Base-by-base conservation (phyloP, 345 rosid species). In the Murraya koenigii region DNA sequence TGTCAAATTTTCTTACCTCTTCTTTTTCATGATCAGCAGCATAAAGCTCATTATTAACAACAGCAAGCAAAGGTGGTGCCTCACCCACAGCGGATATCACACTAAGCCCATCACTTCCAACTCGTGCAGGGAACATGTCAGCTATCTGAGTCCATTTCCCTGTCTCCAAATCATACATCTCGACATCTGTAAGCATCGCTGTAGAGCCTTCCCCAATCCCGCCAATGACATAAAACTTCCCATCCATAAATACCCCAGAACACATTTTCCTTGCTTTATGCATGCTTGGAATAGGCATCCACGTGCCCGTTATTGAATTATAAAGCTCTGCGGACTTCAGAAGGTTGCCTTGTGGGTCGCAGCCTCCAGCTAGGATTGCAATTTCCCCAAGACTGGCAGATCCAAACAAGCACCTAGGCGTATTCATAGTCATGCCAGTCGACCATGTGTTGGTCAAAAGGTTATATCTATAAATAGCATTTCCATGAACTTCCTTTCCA, bases 11-110 rank as follows among this genome's bases (percentile, higher is more conserved):
- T 41, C 84, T 82, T 44, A 95, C 87, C 25, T 81, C 92, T 84
- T 74, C 69, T 19, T 69, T 76, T 0, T 87, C 93, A 84, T 88
- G 81, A 78, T 92, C 88, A 52, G 94, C 97, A 14, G 91, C 90
- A 78, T 95, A 95, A 62, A 95, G 86, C 85, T 92, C 88, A 8
- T 91, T 84, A 39, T 88, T 84, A 30, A 89, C 96, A 54, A 92
- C 97, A 1, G 94, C 99, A 47, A 89, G 82, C 47, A 93, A 80
- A 44, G 97, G 98, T 58, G 98, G 98, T 30, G 97, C 95, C 80
- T 84, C 90, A 1, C 86, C 76, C 0, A 86, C 82, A 44, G 83
- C 80, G 58, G 81, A 44, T 71, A 79, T 58, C 22, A 30, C 88
- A 60, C 65, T 38, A 11, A 41, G 52, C 7, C 68, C 84, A n/a